A percentile compares a stretch with the other conserved stretches of the same genome.
phyloP scores from a whole-genome alignment of 108 stramenopile species.

The Cyclotella distinguenda region DNA sequence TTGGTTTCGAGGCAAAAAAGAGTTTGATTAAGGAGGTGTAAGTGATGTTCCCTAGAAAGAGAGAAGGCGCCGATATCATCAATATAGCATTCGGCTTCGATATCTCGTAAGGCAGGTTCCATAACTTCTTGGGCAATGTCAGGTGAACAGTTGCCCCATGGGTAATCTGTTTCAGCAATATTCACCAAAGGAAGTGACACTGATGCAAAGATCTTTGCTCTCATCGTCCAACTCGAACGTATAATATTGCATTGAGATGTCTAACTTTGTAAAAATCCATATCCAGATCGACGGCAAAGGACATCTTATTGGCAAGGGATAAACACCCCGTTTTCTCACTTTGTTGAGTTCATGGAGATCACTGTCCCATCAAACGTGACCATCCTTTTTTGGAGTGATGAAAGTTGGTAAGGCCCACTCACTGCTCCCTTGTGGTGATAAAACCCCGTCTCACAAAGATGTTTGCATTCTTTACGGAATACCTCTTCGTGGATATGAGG shows the following conservation, averaged over 20 bases:
- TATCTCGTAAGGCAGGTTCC: constrained; percentile 13
- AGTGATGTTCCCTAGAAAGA: constrained; percentile 38
- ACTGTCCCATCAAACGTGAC: constrained; percentile 27
- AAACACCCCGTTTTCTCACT: background rate
- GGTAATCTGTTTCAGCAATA: no score
- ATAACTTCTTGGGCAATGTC: constrained; percentile 9
- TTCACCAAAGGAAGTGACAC: no score
- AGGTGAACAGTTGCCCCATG: no score
- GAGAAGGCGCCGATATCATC: constrained; percentile 49
- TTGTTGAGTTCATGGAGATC: constrained; percentile 37
- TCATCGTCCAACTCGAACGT: constrained; percentile 26
- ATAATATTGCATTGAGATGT: constrained; percentile 19
- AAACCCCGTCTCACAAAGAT: constrained; percentile 5
- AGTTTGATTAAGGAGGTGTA: no score
- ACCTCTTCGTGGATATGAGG: constrained; percentile 6
- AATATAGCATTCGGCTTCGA: constrained; percentile 43
- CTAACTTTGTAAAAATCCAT: constrained; percentile 29
- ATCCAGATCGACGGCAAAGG: constrained; percentile 16
- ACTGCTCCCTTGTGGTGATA: background rate
- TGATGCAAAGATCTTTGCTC: background rate
- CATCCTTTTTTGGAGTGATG: constrained; percentile 45
- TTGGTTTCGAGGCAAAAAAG: no score
- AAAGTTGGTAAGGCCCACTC: constrained; percentile 43
- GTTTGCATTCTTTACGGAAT: no score
- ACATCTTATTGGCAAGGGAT: constrained; percentile 37